Percentiles rank a stretch among this genome's conserved stretches.
phyloP scores from a whole-genome alignment of 176 grass and related monocot species.

The Lolium perenne region DNA sequence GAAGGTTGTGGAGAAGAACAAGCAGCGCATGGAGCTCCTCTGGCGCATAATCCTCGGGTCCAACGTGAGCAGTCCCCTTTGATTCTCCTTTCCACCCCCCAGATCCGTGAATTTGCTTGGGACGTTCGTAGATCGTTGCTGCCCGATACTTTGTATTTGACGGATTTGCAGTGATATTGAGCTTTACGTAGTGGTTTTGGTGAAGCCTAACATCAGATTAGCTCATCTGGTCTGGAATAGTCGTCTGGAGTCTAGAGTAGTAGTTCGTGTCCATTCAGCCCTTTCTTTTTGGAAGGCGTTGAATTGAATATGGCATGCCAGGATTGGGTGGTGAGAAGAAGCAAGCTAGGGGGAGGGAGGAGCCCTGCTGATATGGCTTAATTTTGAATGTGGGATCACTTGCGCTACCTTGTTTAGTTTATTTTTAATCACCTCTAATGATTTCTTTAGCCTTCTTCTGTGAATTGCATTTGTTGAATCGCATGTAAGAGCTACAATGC shows the following conservation, averaged over 20 bases:
- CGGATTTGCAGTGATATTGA: not conserved
- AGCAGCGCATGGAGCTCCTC: constrained; percentile 74
- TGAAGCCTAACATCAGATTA: not conserved
- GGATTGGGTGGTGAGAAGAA: not conserved
- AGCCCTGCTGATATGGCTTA: constrained; percentile 18
- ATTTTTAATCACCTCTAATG: not conserved
- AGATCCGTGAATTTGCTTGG: constrained; percentile 38
- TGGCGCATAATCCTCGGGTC: constrained; percentile 74
- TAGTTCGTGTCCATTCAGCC: not conserved
- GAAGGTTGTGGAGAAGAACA: constrained; percentile 94
- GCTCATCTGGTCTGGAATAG: not conserved
- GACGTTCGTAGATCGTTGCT: not conserved
- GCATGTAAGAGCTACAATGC: not conserved
- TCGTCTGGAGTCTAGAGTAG: not conserved
- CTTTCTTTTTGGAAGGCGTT: not conserved
- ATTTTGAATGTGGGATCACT: constrained; percentile 14
- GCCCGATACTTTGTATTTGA: constrained; percentile 7
- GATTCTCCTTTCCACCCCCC: not conserved
- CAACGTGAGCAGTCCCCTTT: constrained; percentile 54
- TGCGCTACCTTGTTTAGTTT: not conserved
- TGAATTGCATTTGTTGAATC: not conserved
- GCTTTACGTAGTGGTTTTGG: not conserved
- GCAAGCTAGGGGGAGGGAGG: not conserved
- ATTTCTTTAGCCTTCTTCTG: not conserved
- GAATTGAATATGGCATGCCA: not conserved